Conservation (phyloP, 1,284 basidiomycete genomes). For the Tilletia horrida region DNA sequence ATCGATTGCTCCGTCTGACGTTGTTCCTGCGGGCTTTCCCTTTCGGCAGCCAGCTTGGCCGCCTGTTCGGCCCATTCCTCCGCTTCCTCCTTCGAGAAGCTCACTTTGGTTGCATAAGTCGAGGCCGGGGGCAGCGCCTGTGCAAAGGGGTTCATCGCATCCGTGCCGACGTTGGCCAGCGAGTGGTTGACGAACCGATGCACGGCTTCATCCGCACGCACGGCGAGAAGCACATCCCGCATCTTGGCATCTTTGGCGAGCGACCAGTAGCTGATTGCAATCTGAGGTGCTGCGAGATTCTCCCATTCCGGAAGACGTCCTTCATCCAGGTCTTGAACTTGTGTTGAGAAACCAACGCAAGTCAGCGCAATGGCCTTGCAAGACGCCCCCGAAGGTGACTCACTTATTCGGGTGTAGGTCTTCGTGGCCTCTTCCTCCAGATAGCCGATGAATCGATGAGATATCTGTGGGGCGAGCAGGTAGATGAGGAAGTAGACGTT, state of each 20-base stretch:
- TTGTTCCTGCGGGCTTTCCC: too few relatives aligned
- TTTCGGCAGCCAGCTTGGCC: not conserved
- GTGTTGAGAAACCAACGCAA: slow-evolving; percentile 61
- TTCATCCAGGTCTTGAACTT: slow-evolving; percentile 75
- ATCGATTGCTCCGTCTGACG: too few relatives aligned
- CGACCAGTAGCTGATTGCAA: slow-evolving; percentile 87
- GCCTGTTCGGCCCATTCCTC: slow-evolving; percentile 19
- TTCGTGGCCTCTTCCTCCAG: slow-evolving; percentile 91
- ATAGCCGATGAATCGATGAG: slow-evolving; percentile 91
- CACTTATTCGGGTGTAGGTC: slow-evolving; percentile 60
- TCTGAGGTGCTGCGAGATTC: slow-evolving; percentile 69
- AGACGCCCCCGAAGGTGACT: not conserved
- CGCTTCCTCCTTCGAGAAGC: slow-evolving; percentile 40
- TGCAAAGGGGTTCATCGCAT: slow-evolving; percentile 42
- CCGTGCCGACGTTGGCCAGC: slow-evolving; percentile 33
- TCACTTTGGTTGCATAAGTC: slow-evolving; percentile 31
- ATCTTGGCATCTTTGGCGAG: slow-evolving; percentile 68
- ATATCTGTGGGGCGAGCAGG: slow-evolving; percentile 73
- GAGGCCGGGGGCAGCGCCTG: slow-evolving; percentile 30
- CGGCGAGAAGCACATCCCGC: slow-evolving; percentile 81
- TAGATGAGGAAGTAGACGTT: slow-evolving; percentile 64
- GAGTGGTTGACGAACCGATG: slow-evolving; percentile 46
- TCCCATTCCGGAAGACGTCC: slow-evolving; percentile 83
- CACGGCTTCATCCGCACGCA: slow-evolving; percentile 77
- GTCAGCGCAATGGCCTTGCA: not conserved